phyloP scores from a whole-genome alignment of 805 yeast genomes.

The Pichia cabralensis region DNA sequence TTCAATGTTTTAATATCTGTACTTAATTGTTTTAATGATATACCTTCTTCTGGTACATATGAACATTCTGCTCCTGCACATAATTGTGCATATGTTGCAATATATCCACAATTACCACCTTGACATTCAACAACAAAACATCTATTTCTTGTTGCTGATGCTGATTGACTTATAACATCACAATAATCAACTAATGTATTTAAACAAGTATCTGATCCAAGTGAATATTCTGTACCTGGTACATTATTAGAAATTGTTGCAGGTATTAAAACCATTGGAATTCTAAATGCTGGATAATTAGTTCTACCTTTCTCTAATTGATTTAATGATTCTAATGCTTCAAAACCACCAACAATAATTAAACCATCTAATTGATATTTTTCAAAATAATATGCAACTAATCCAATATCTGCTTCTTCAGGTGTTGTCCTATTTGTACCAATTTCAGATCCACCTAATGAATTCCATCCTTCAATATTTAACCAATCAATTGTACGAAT shows the following conservation, averaged over 20 bases:
- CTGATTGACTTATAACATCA: constrained; percentile 72
- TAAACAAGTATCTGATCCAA: constrained; percentile 69
- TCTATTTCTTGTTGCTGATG: constrained; percentile 68
- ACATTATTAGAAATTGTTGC: constrained; percentile 75
- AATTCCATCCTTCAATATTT: constrained; percentile 64
- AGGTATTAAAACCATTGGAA: constrained; percentile 71
- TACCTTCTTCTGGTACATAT: constrained; percentile 67
- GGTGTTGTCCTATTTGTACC: constrained; percentile 75
- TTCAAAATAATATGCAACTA: constrained; percentile 63
- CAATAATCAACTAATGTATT: constrained; percentile 63
- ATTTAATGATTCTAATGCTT: constrained; percentile 63
- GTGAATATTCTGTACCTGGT: constrained; percentile 72
- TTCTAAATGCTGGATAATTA: constrained; percentile 60
- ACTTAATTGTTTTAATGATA: constrained; percentile 48
- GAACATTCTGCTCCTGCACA: constrained; percentile 67
- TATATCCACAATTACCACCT: constrained; percentile 78
- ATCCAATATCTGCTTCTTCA: constrained; percentile 53
- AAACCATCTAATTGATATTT: constrained; percentile 62
- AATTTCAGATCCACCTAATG: constrained; percentile 69
- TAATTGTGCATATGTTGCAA: constrained; percentile 60
- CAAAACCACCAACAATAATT: constrained; percentile 73
- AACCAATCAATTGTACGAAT: constrained; percentile 56
- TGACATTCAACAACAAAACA: constrained; percentile 76
- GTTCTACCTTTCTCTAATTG: constrained; percentile 52
- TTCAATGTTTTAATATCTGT: constrained; percentile 55